Evolutionary conservation across 345 rosid genomes (phyloP).

Genomic region (Noccaea bulbosa): DNA sequence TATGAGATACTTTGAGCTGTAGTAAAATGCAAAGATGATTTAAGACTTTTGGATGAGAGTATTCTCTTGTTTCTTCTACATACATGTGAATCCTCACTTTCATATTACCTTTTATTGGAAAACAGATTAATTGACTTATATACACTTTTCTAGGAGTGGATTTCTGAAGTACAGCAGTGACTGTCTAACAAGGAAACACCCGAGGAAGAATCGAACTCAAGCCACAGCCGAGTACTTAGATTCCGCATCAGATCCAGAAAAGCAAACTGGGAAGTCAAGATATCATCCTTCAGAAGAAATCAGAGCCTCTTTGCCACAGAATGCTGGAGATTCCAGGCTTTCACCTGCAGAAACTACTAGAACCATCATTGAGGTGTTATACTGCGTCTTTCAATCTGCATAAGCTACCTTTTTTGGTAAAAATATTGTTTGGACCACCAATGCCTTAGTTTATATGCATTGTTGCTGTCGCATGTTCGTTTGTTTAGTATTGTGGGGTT

Average conservation of each 20-base stretch:
- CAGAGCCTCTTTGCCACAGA: constrained; percentile 51
- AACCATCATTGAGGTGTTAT: constrained; percentile 88
- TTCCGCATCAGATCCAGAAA: constrained; percentile 65
- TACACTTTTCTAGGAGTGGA: constrained; percentile 50
- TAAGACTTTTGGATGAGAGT: neutral
- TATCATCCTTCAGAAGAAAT: constrained; percentile 94
- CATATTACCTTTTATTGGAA: neutral
- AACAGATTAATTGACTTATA: constrained; percentile 12
- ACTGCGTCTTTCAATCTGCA: constrained; percentile 39
- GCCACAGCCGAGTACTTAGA: constrained; percentile 65
- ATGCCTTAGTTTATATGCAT: constrained; percentile 20
- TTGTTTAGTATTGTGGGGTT: neutral
- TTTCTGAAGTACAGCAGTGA: constrained; percentile 47
- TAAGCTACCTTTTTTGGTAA: constrained; percentile 10
- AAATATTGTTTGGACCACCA: neutral
- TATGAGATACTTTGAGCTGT: neutral
- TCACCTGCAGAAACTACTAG: constrained; percentile 76
- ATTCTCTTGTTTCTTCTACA: neutral
- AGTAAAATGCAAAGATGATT: neutral
- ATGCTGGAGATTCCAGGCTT: constrained; percentile 55
- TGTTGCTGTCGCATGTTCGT: constrained; percentile 17
- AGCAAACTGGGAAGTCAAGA: constrained; percentile 50
- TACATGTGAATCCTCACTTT: constrained; percentile 8
- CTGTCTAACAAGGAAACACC: constrained; percentile 46
- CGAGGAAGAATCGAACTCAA: constrained; percentile 56